Conservation (phyloP, 805 yeast species). For the Yamadazyma insecticola region DNA sequence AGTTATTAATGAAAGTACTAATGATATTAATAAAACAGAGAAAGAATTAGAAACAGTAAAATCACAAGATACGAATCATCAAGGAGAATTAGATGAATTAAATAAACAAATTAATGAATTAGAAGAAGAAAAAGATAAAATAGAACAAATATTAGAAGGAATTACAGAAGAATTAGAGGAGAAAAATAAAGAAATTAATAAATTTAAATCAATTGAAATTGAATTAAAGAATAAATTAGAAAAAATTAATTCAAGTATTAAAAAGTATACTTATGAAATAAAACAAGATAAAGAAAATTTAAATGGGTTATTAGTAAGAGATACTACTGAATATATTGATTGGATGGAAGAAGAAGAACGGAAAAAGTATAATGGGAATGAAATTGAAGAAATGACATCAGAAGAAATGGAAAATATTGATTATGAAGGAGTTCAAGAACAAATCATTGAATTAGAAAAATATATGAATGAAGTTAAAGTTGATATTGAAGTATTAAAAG, state of each 20-base stretch:
- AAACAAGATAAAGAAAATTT: conserved; percentile 37
- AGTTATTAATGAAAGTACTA: conserved; percentile 40
- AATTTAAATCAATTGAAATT: conserved; percentile 59
- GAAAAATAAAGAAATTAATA: conserved; percentile 45
- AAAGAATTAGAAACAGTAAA: conserved; percentile 19
- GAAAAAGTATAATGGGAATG: conserved; percentile 27
- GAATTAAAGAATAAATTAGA: conserved; percentile 64
- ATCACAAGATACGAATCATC: conserved; percentile 16
- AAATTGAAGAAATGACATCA: conserved; percentile 41
- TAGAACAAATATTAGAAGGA: conserved; percentile 35
- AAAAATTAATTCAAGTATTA: conserved; percentile 40
- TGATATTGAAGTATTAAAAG: conserved; percentile 71
- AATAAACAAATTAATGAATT: conserved; percentile 25
- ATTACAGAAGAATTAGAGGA: conserved; percentile 24
- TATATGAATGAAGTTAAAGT: conserved; percentile 54
- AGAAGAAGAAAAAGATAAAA: conserved; percentile 35
- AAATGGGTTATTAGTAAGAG: conserved; percentile 45
- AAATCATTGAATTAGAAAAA: conserved; percentile 51
- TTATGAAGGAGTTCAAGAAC: conserved; percentile 43
- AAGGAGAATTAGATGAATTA: conserved; percentile 29
- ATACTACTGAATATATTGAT: conserved; percentile 45
- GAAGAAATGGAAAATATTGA: conserved; percentile 50
- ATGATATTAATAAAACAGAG: conserved; percentile 37
- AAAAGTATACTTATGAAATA: conserved; percentile 35
- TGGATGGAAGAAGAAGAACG: conserved; percentile 45